Evolutionary conservation across 768 basidiomycete genomes (phyloP), one percentile per base, ranked within the genome.

Genomic region (Suillus discolor): DNA sequence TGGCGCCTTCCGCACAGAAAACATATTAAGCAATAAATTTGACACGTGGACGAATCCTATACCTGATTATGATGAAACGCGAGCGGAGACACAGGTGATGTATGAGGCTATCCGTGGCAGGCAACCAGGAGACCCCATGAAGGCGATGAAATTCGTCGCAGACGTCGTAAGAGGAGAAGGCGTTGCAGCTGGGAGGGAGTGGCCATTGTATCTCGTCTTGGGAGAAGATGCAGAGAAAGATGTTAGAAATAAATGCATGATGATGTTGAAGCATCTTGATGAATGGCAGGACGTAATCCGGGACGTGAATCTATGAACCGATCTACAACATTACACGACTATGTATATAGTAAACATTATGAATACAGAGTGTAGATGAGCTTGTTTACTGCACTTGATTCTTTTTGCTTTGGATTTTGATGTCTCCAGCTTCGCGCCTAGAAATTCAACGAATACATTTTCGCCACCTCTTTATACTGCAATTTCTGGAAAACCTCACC

Each of bases 1-100:
- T 2, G 88, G 88, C 12, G 75, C 84, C 18, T 89, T 89, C 79
- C 82, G 85, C 45, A 89, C 89, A 0, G 82, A 86, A 71, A 83
- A 83, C 39, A 87, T 88, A 49, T 84, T 83, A 71, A 69, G 78
- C 16, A 68, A 80, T 59, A 67, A 67, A 2, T 83, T 80, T 66
- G 71, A 78, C 64, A 71, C 71, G 8, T 59, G 39, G 57, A 70
- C 68, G 11, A 84, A 83, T 63, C 75, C 70, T 23, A 83, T 89
- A 23, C 65, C 80, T 2, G 85, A 79, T 39, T 87, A 89, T 68
- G 83, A 87, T 70, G 72, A 72, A 11, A 34, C 82, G 59, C 83
- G 86, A 44, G 71, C 72, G 28, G 66, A 68, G 16, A 76, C 75
- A 53, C 65, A 68, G 4, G 71, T 69, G 28, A 69, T 73, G 12